phyloP scores from a whole-genome alignment of 805 yeast species.

The Suhomyces tanzawaensis region DNA sequence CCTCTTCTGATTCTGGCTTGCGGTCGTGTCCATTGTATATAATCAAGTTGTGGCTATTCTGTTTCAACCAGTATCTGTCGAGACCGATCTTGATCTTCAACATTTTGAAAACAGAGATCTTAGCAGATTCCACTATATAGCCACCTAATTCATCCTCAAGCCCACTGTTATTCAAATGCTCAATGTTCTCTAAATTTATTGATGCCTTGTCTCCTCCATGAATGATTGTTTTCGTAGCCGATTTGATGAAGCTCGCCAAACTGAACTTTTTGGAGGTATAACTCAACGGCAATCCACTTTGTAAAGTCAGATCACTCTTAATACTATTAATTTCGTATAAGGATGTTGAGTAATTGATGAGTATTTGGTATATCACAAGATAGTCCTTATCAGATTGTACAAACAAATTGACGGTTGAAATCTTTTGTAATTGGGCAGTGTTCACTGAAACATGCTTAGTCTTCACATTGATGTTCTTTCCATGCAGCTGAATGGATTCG shows the following conservation, averaged over 20 bases:
- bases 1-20: conserved; percentile 5
- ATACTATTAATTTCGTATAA: conserved; percentile 30
- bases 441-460: conserved; percentile 38
- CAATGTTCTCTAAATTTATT: conserved; percentile 33
- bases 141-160: conserved; percentile 33
- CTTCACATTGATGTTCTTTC: conserved; percentile 41
- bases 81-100: conserved; percentile 34
- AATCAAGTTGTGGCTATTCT: conserved; percentile 38
- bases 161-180: conserved; percentile 27
- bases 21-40: conserved; percentile 25
- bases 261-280: conserved; percentile 23
- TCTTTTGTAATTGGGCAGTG: conserved; percentile 30
- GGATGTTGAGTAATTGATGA: conserved; percentile 29
- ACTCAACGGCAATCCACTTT: conserved; percentile 34
- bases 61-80: conserved; percentile 34
- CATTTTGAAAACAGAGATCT: conserved; percentile 28
- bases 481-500: conserved; percentile 46
- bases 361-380: conserved; percentile 42
- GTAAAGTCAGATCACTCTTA: conserved; percentile 29
- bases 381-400: conserved; percentile 39
- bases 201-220: conserved; percentile 20
- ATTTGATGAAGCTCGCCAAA: conserved; percentile 26
- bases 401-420: conserved; percentile 32
- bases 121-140: conserved; percentile 25
- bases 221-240: conserved; percentile 33